A percentile compares a stretch with the other conserved stretches of the same genome.
phyloP scores from a whole-genome alignment of 2,329 filamentous ascomycete genomes.

The Beauveria brongniartii region DNA sequence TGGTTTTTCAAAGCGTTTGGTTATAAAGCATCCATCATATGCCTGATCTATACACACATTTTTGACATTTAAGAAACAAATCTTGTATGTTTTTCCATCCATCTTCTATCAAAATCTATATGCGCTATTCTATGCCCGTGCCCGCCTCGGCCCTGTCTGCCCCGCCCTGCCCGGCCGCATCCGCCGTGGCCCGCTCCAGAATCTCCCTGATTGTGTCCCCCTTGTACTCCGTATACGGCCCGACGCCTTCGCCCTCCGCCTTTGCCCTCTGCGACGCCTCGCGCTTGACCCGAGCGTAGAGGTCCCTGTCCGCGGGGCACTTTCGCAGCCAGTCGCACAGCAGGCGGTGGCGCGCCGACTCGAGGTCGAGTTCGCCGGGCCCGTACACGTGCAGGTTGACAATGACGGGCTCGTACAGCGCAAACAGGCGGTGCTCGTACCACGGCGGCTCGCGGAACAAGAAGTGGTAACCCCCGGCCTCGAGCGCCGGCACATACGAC shows the following conservation, averaged over 20 bases:
- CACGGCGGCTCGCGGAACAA: conserved; percentile 33
- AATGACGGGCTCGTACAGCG: conserved; percentile 19
- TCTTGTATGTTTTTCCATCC: too few species aligned
- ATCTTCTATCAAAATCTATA: too few species aligned
- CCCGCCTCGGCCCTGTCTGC: neutral
- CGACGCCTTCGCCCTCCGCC: conserved; percentile 22
- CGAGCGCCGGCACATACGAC: conserved; percentile 30
- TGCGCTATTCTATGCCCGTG: neutral
- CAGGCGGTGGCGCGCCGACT: conserved; percentile 31
- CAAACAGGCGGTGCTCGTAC: conserved; percentile 35
- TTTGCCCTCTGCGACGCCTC: conserved; percentile 24
- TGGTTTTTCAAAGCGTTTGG: too few species aligned
- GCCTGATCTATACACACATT: neutral
- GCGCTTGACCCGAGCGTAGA: conserved; percentile 32
- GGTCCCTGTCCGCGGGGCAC: conserved; percentile 27
- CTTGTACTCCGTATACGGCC: conserved; percentile 34
- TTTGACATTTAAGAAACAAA: too few species aligned
- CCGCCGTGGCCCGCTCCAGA: conserved; percentile 17
- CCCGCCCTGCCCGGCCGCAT: neutral
- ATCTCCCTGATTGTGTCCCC: conserved; percentile 30
- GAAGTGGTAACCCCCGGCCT: conserved; percentile 32
- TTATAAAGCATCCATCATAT: too few species aligned
- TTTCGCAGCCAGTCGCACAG: conserved; percentile 34
- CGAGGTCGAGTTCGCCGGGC: conserved; percentile 28
- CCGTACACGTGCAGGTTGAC: conserved; percentile 37